phyloP scores from a whole-genome alignment of 768 basidiomycete species.

The Rhizopogon vulgaris region DNA sequence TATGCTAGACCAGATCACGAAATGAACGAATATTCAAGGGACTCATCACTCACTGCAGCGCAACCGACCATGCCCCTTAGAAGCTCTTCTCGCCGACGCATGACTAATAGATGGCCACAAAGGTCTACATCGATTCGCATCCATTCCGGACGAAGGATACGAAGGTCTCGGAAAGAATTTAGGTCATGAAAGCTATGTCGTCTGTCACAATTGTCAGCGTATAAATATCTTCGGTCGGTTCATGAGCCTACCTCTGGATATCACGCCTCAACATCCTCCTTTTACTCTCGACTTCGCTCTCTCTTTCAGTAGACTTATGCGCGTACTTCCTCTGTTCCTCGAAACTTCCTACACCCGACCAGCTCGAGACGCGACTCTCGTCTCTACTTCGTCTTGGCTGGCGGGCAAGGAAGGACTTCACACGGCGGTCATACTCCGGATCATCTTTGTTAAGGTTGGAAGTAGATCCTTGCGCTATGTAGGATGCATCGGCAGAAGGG shows the following conservation, averaged over 20 bases:
- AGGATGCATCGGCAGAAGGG: slow-evolving; percentile 20
- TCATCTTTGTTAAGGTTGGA: not conserved
- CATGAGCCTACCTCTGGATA: not conserved
- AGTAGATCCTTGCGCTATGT: not conserved
- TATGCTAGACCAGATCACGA: slow-evolving; percentile 27
- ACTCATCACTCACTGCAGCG: slow-evolving; percentile 38
- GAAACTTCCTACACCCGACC: slow-evolving; percentile 33
- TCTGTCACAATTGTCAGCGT: slow-evolving; percentile 18
- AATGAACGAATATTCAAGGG: slow-evolving; percentile 1
- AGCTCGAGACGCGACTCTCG: slow-evolving; percentile 42
- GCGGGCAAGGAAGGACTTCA: slow-evolving; percentile 15
- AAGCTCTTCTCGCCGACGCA: slow-evolving; percentile 63
- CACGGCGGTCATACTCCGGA: slow-evolving; percentile 29
- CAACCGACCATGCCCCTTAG: slow-evolving; percentile 57
- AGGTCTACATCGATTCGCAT: slow-evolving; percentile 79
- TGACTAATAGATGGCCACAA: slow-evolving; percentile 65
- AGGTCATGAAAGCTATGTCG: slow-evolving; percentile 67
- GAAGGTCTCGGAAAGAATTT: slow-evolving; percentile 38
- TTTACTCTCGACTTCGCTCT: slow-evolving; percentile 6
- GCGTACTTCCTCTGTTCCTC: slow-evolving; percentile 8
- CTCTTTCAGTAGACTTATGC: slow-evolving; percentile 6
- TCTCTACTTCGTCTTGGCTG: slow-evolving; percentile 1
- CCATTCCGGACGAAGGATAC: slow-evolving; percentile 48
- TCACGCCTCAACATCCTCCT: not conserved
- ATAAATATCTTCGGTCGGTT: not conserved